Base-by-base conservation (phyloP, 345 rosid species). In the Populus euphratica region DNA sequence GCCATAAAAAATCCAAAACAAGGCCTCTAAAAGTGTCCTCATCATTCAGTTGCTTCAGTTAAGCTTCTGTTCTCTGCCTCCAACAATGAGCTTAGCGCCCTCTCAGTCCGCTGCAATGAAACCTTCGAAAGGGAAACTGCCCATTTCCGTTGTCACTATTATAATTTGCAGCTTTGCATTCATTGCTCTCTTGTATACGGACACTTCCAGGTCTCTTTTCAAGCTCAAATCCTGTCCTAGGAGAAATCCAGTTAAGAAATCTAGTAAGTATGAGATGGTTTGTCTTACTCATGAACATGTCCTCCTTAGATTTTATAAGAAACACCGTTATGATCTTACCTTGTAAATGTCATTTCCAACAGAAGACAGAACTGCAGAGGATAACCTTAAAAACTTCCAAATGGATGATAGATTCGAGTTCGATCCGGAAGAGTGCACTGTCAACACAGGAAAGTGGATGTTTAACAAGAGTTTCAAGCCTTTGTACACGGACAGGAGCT, bases 321-420 rank as follows among this genome's bases (percentile, higher is more conserved):
- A 18, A 18, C 17, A 13, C 1, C 21, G 43, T 25, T 20, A 2
- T 21, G 71, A 52, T 35, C 20, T 62, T 21, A 49, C 31, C 5
- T 54, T 73, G 44, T 68, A 29, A 0, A 52, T 72, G 63, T 77
- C 75, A 74, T 65, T 78, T 78, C 75, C 39, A 41, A 52, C 29
- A 91, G 92, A 68, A 47, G 76, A 81, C n/a, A 68, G 68, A 80
- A 27, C 11, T 43, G 83, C 78, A 73, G 81, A 84, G 56, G 85
- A 82, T 16, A 79, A 76, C 33, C 16, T 70, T 17, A 80, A 78
- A 76, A 78, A 74, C 59, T 54, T 83, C 1, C 92, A 89, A 47
- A 68, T 91, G 13, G 97, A 93, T 72, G 98, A 95, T 47, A 87
- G 90, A 85, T 93, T 92, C 52, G 97, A 95, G 70, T 95, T 92